Base-by-base conservation (phyloP, 2,329 filamentous ascomycete species). In the Ophiostoma australiae region DNA sequence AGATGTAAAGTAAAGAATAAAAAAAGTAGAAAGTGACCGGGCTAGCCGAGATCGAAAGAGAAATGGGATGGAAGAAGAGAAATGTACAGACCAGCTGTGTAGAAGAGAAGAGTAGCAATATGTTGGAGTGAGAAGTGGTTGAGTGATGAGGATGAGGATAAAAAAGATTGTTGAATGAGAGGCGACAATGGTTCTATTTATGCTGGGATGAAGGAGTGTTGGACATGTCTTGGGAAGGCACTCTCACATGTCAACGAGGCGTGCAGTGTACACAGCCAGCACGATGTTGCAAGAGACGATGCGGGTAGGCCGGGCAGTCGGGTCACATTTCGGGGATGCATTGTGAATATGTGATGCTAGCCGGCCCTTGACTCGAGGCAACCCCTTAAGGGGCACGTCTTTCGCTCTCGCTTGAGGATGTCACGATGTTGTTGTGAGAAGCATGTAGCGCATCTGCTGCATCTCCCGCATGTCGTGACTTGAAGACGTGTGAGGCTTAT, bases 131-230 rank as follows among this genome's bases (percentile, higher is more conserved):
- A 31, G 23, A 58, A 58, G 52, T 58, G 23, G 10, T 27, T 27
- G 52, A 58, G 52, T 58, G 52, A 58, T 58, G 52, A 58, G 52
- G 23, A 58, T 58, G 23, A 58, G n/a, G n/a, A 58, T 23, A 58
- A 58, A 27, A 27, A 27, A 13, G 1, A 2, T 58, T 31, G 39
- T 41, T 27, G 52, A 15, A 58, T 27, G 10, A 11, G 52, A 23
- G 52, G 52, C 27, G 10, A 27, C 4, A 11, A 58, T 58, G 52
- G n/a, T n/a, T 58, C 52, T 58, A 58, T 58, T 58, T 58, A 58
- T 58, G 23, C 13, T 15, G 11, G 27, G 44, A n/a, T 20, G 17
- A 7, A n/a, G n/a, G 27, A 31, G 44, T 48, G 44, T 5, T 8
- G 1, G 44, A 1, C 4, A n/a, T 48, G 17, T 4, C 0, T 31